phyloP scores from a whole-genome alignment of 169 alveolate species.

The Prorocentrum cordatum region DNA sequence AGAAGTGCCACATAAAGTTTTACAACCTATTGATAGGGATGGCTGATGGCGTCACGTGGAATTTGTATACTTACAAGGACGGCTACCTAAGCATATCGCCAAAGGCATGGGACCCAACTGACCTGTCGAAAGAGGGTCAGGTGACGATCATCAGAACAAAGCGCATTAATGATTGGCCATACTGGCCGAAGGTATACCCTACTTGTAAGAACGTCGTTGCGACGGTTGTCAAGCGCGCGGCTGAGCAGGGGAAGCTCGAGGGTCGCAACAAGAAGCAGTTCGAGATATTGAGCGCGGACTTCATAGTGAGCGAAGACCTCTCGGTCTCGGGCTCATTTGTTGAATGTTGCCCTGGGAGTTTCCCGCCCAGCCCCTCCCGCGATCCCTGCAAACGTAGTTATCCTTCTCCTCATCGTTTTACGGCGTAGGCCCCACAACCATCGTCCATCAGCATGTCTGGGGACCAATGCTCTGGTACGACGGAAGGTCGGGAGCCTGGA shows the following conservation, averaged over 20 bases:
- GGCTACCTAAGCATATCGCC: slow-evolving; percentile 48
- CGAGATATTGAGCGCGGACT: slow-evolving; percentile 42
- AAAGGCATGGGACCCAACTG: slow-evolving; percentile 20
- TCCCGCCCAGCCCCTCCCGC: no score
- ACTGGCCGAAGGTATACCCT: slow-evolving; percentile 20
- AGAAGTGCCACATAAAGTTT: background rate
- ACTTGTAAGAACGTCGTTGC: slow-evolving; percentile 1
- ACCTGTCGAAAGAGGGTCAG: slow-evolving; percentile 20
- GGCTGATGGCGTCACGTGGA: slow-evolving; percentile 51
- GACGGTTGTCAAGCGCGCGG: slow-evolving; percentile 27
- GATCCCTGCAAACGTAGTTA: no score
- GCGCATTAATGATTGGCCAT: slow-evolving; percentile 55
- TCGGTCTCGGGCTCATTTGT: no score
- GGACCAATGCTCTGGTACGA: no score
- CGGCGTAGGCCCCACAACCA: no score
- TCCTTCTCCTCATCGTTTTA: no score
- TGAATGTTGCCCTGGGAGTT: no score
- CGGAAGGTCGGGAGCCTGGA: no score
- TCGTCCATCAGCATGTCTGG: no score
- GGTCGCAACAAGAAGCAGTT: slow-evolving; percentile 60
- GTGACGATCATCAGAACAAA: slow-evolving; percentile 53
- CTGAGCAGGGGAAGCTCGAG: slow-evolving; percentile 35
- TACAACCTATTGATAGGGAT: slow-evolving; percentile 34
- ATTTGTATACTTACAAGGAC: slow-evolving; percentile 13
- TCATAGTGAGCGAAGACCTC: slow-evolving; percentile 20